Evolutionary conservation across 148 eudicot genomes (phyloP), one percentile per base, ranked within the genome.

Genomic region (Heliamphora exappendiculata): DNA sequence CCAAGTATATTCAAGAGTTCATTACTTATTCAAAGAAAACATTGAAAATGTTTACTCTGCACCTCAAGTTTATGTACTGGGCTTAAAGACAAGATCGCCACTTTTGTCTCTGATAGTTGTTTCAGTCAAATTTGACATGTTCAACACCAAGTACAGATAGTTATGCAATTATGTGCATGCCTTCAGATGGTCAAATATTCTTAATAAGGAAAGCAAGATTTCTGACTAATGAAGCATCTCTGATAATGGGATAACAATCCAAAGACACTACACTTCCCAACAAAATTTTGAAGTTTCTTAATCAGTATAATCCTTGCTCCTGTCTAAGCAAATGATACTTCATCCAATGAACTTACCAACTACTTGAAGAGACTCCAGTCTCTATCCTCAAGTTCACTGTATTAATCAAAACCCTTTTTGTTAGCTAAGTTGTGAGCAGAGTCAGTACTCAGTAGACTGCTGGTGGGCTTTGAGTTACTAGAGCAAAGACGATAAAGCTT

Each of bases 221-320:
- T 62, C 67, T 62, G 67, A 31, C 39, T 14, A 9, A 17, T 22
- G 14, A 37, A 37, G 59, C 58, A 50, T 51, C 74, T 60, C 36
- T 31, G 3, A 31, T 26, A 59, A 26, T 14, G 12, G 37, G 17
- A 28, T 13, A 28, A 64, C 29, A 34, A 24, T 33, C 19, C 75
- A 53, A 53, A 50, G 58, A 34, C 17, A 70, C 41, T 72, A 7
- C 58, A n/a, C 55, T 70, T 70, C 73, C 28, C 26, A 49, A n/a
- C 42, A 3, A 72, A 12, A 63, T 63, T 34, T 63, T 33, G 10
- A 6, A 34, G 67, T 31, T 64, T 64, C 41, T 64, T 34, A 64
- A 36, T 64, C 29, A 54, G 54, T 37, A 53, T 34, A 53, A 13
- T 54, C 75, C 47, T 54, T 45, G 34, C 72, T 44, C 24, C 53